Conservation (phyloP, 805 yeast genomes). For the Candida hungchunana region DNA sequence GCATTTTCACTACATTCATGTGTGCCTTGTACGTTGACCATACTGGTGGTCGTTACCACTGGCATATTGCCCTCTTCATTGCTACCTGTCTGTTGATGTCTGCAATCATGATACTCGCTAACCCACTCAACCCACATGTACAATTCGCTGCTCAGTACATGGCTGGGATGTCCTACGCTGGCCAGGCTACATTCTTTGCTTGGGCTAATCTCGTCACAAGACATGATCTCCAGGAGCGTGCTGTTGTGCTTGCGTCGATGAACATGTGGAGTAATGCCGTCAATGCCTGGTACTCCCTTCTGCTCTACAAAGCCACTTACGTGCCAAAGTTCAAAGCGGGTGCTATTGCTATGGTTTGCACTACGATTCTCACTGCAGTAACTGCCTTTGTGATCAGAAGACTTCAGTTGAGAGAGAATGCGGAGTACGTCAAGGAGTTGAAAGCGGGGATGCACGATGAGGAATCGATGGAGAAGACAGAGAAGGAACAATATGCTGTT, state of each 20-base stretch:
- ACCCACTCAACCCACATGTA: constrained; percentile 35
- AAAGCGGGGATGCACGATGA: no score
- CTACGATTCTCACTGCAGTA: constrained; percentile 38
- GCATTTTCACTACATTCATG: constrained; percentile 40
- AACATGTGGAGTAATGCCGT: constrained; percentile 61
- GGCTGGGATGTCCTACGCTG: constrained; percentile 52
- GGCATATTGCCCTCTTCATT: constrained; percentile 46
- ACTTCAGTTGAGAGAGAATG: constrained; percentile 37
- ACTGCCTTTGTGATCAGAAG: constrained; percentile 39
- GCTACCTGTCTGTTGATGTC: constrained; percentile 39
- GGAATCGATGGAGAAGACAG: not conserved
- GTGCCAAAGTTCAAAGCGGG: constrained; percentile 52
- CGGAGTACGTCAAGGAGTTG: not conserved
- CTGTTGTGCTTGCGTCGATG: constrained; percentile 61
- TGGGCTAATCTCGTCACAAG: constrained; percentile 61
- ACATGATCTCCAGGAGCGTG: constrained; percentile 58
- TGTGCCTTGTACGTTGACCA: constrained; percentile 42
- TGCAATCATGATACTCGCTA: constrained; percentile 40
- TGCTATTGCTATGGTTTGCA: constrained; percentile 53
- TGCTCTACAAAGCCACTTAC: constrained; percentile 47
- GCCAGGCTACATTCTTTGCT: constrained; percentile 56
- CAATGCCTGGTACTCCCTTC: constrained; percentile 60
- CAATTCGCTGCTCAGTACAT: constrained; percentile 54
- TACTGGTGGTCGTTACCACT: constrained; percentile 41
- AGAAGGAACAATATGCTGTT: not conserved